Evolutionary conservation across 2,329 filamentous ascomycete genomes (phyloP).

Genomic region (Aspergillus ruber): DNA sequence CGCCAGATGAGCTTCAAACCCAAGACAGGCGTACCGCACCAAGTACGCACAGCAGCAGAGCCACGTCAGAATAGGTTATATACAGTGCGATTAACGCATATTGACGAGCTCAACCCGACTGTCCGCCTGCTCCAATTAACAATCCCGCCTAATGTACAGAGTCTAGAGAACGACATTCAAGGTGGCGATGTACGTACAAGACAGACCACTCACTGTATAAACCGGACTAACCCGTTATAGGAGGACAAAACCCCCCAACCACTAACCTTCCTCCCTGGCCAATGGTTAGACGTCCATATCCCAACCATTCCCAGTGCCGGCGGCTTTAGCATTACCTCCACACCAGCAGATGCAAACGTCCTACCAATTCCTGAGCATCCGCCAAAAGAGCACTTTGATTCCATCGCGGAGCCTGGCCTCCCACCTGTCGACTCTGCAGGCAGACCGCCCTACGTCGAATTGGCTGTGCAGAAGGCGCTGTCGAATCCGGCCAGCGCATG

Average conservation of each 20-base stretch:
- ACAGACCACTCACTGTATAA: not conserved
- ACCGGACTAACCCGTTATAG: not conserved
- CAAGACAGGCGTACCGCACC: conserved; percentile 47
- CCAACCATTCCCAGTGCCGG: conserved; percentile 64
- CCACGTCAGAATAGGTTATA: conserved; percentile 63
- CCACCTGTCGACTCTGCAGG: conserved; percentile 19
- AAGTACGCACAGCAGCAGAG: conserved; percentile 67
- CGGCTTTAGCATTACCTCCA: conserved; percentile 81
- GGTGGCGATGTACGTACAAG: conserved; percentile 43
- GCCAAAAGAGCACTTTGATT: conserved; percentile 7
- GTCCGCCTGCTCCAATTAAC: conserved; percentile 63
- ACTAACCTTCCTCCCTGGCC: conserved; percentile 67
- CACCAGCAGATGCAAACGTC: conserved; percentile 51
- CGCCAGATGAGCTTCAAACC: conserved; percentile 23
- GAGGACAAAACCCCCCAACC: conserved; percentile 21
- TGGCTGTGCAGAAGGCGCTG: conserved; percentile 68
- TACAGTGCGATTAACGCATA: conserved; percentile 53
- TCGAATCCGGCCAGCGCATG: conserved; percentile 67
- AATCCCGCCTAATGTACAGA: conserved; percentile 43
- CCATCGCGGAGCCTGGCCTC: conserved; percentile 14
- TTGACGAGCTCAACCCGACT: conserved; percentile 59
- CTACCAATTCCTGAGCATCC: conserved; percentile 19
- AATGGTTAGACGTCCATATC: conserved; percentile 81
- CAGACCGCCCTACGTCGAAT: conserved; percentile 57
- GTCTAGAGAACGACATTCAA: conserved; percentile 17